phyloP scores from a whole-genome alignment of 257 asterid species.

The Solanum infundibuliforme region DNA sequence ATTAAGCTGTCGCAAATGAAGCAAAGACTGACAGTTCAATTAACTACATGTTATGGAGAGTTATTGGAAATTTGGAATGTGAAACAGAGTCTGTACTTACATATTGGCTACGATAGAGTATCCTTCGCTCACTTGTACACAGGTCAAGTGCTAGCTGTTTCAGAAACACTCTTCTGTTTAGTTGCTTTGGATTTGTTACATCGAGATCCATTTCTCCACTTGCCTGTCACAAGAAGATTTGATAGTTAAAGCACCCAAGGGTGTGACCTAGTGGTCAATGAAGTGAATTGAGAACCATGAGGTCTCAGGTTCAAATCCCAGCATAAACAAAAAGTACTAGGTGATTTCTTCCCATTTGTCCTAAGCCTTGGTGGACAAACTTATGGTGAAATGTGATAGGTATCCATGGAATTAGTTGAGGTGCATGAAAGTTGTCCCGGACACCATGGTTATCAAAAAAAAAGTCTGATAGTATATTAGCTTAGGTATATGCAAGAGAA shows the following conservation, averaged over 20 bases:
- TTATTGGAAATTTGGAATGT: neutral
- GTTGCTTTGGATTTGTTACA: slow-evolving; percentile 76
- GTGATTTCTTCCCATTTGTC: neutral
- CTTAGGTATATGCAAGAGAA: neutral
- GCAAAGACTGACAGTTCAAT: neutral
- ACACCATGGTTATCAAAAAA: neutral
- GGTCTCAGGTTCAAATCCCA: neutral
- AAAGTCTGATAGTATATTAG: neutral
- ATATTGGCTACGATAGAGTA: slow-evolving; percentile 83
- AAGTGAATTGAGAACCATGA: neutral
- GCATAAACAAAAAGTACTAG: neutral
- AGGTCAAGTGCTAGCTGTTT: slow-evolving; percentile 89
- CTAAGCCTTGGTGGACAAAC: neutral
- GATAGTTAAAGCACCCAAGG: neutral
- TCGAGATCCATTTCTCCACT: slow-evolving; percentile 92
- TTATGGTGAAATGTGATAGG: neutral
- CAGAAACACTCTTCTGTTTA: slow-evolving; percentile 74
- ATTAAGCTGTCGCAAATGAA: neutral
- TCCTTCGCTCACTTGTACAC: slow-evolving; percentile 73
- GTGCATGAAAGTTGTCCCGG: neutral
- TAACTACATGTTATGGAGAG: neutral
- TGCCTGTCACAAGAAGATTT: slow-evolving; percentile 31
- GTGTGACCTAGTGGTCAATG: neutral
- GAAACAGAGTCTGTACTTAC: slow-evolving; percentile 29
- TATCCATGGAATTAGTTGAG: neutral